phyloP scores from a whole-genome alignment of 2,329 filamentous ascomycete species.

The Claviceps cyperi region DNA sequence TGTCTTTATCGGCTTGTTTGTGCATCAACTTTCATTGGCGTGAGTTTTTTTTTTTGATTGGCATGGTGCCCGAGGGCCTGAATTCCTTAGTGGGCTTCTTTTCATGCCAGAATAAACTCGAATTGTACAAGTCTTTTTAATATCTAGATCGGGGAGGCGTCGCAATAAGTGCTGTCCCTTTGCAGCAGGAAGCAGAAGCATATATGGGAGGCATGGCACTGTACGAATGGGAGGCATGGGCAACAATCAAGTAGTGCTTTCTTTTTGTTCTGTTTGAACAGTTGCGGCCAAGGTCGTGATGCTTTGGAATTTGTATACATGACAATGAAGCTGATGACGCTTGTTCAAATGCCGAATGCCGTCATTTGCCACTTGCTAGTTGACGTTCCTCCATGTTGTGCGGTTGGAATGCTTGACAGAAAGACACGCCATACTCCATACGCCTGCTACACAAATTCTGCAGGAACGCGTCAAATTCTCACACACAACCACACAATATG shows the following conservation, averaged over 20 bases:
- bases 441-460: not conserved
- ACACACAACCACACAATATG: too few species aligned
- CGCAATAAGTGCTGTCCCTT: too few species aligned
- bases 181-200: too few species aligned
- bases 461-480: not conserved
- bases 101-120: not conserved
- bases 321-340: slow-evolving; percentile 10
- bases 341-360: slow-evolving; percentile 3
- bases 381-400: too few species aligned
- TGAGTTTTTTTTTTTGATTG: not conserved
- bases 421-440: not conserved
- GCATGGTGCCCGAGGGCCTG: not conserved
- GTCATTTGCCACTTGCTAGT: not conserved
- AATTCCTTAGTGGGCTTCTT: not conserved
- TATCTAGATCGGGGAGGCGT: slow-evolving; percentile 2
- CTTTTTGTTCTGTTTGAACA: not conserved
- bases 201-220: not conserved
- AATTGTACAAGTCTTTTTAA: slow-evolving; percentile 5
- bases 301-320: slow-evolving; percentile 11
- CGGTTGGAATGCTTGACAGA: too few species aligned
- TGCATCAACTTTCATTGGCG: not conserved
- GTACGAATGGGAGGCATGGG: not conserved
- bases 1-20: not conserved
- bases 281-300: not conserved
- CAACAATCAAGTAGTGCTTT: not conserved